phyloP scores from a whole-genome alignment of 371 early-diverging fungal genomes.

The Paramicrosporidium saccamoebae region DNA sequence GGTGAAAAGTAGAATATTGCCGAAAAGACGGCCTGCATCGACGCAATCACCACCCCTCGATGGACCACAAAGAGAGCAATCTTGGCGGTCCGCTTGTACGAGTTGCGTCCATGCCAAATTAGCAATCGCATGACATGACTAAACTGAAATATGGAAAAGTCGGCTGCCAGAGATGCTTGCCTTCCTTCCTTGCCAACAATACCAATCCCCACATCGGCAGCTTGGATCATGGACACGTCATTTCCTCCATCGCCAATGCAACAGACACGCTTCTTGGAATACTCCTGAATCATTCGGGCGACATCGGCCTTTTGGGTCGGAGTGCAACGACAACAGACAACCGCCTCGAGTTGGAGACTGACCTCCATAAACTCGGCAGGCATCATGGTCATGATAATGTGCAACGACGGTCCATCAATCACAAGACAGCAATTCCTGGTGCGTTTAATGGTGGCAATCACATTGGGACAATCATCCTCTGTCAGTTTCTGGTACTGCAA shows the following conservation, averaged over 20 bases:
- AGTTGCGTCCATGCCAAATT: slow-evolving; percentile 91
- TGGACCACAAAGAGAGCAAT: slow-evolving; percentile 96
- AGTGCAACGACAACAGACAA: slow-evolving; percentile 90
- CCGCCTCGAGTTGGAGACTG: slow-evolving; percentile 41
- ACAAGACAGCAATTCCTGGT: slow-evolving; percentile 59
- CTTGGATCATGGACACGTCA: slow-evolving; percentile 97
- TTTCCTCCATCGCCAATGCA: slow-evolving; percentile 98
- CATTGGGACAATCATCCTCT: too few relatives aligned
- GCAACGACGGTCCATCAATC: slow-evolving; percentile 83
- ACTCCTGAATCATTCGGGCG: slow-evolving; percentile 42
- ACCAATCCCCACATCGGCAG: slow-evolving; percentile 89
- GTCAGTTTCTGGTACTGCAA: slow-evolving; percentile 27
- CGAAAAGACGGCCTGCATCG: slow-evolving; percentile 96
- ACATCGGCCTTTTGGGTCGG: slow-evolving; percentile 98
- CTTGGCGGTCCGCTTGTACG: slow-evolving; percentile 76
- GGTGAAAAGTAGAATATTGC: slow-evolving; percentile 92
- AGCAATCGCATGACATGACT: slow-evolving; percentile 46
- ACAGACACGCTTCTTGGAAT: slow-evolving; percentile 36
- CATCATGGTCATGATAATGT: slow-evolving; percentile 29
- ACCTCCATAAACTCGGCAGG: slow-evolving; percentile 44
- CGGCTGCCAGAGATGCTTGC: slow-evolving; percentile 90
- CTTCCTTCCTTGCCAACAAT: slow-evolving; percentile 95
- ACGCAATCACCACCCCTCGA: slow-evolving; percentile 83
- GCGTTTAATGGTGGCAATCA: too few relatives aligned
- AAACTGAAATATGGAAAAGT: slow-evolving; percentile 81